Evolutionary conservation across 306 rosid species (phyloP), one percentile per base, ranked within the genome.

Genomic region (Betula pendula): DNA sequence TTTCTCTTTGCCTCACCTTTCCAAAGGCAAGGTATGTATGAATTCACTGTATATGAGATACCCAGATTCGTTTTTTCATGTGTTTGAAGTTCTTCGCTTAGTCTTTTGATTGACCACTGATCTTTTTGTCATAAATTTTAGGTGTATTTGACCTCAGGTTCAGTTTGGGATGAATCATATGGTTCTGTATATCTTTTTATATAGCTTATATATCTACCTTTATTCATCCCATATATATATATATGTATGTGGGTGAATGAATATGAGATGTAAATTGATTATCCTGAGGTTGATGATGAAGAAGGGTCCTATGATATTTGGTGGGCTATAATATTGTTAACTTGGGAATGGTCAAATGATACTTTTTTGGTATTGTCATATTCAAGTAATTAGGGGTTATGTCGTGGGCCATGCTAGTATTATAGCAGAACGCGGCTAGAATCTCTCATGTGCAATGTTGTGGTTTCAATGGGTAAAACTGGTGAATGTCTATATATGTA

Each of bases 1-100:
- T 8, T 95, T 92, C 83, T 95, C 99, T 70, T 75, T 84, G 56
- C 96, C 92, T 20, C 87, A 81, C 74, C 77, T 95, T 72, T 86
- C 99, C 71, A 95, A 87, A 79, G 80, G 59, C 81, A 95, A 90
- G 99, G 99, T 89, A 56, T 42, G 55, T 10, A 47, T 67, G 4
- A 58, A 19, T 59, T 67, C 38, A 12, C 63, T 40, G 13, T 74
- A 19, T 58, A 52, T 22, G 20, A 70, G 29, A 56, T 78, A 16
- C 67, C 43, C 20, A 16, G 24, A 13, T 15, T 31, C 22, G n/a
- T 53, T 52, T 49, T 27, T 8, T 52, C 58, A 27, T 25, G 47
- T 81, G 22, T 7, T 6, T 31, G 44, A 48, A 24, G 66, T 13
- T 15, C 53, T 72, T 13, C 33, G 38, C 27, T 71, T 77, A 44